A percentile compares a stretch with the other conserved stretches of the same genome.
phyloP scores from a whole-genome alignment of 2,329 filamentous ascomycete genomes.

The Elsinoe necatrix region DNA sequence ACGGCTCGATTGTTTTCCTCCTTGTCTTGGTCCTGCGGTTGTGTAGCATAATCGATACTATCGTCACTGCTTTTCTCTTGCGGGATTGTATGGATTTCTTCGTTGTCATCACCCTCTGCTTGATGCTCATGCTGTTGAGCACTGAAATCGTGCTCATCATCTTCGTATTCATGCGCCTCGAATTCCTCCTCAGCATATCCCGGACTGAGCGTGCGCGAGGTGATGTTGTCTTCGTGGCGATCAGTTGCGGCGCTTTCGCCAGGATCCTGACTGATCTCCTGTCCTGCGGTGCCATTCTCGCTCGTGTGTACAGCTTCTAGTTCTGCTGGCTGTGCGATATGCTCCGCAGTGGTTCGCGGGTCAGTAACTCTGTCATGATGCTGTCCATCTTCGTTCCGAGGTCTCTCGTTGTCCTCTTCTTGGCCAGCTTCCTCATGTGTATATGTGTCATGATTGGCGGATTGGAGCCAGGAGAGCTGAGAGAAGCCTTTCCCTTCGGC shows the following conservation, averaged over 20 bases:
- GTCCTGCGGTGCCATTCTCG: not conserved
- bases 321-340: not conserved
- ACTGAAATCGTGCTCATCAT: not conserved
- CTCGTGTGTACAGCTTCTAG: not conserved
- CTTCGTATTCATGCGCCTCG: not conserved
- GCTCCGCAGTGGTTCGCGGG: not conserved
- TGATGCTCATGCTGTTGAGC: too few relatives aligned
- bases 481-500: constrained; percentile 51
- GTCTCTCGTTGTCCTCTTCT: not conserved
- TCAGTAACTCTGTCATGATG: not conserved
- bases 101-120: not conserved
- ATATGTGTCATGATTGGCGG: constrained; percentile 18
- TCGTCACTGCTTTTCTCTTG: not conserved
- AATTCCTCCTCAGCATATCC: not conserved
- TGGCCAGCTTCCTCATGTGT: not conserved
- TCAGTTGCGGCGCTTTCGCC: not conserved
- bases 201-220: constrained; percentile 5
- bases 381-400: not conserved
- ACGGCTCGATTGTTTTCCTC: not conserved
- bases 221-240: not conserved
- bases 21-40: not conserved
- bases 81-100: not conserved
- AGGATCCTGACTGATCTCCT: not conserved
- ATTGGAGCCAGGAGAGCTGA: constrained; percentile 31
- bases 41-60: not conserved